phyloP scores from a whole-genome alignment of 352 stramenopile genomes.

The Thraustochytrium sp. region DNA sequence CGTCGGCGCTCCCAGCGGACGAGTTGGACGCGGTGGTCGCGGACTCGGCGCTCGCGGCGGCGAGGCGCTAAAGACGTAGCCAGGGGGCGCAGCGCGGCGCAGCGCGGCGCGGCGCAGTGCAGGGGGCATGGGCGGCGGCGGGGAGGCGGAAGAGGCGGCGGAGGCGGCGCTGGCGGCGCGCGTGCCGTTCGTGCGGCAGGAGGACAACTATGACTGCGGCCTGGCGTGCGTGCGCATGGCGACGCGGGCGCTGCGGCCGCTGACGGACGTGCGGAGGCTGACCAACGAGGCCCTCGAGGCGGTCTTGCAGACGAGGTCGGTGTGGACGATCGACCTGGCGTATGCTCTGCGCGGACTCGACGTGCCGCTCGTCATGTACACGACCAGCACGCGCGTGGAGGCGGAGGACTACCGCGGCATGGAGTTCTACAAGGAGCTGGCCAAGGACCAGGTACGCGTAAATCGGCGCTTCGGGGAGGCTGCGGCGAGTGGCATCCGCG shows the following conservation, averaged over 20 bases:
- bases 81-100: too few relatives aligned
- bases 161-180: neutral
- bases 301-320: neutral
- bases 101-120: neutral
- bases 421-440: slow-evolving; percentile 18
- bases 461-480: neutral
- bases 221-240: slow-evolving; percentile 32
- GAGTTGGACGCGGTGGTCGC: too few relatives aligned
- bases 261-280: neutral
- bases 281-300: neutral
- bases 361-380: slow-evolving; percentile 32
- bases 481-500: neutral
- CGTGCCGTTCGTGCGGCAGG: slow-evolving; percentile 1
- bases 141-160: neutral
- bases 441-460: neutral
- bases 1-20: too few relatives aligned
- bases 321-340: slow-evolving; percentile 32
- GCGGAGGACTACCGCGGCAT: neutral
- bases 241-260: neutral
- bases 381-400: neutral
- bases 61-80: too few relatives aligned
- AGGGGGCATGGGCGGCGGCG: neutral
- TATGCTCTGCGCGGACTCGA: neutral
- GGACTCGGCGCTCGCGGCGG: too few relatives aligned
- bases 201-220: slow-evolving; percentile 25